These are phyloP conservation scores for Tylopilus vinaceipallidus DNA, from an alignment of 768 basidiomycete species.

Conservation along the genomic window DNA sequence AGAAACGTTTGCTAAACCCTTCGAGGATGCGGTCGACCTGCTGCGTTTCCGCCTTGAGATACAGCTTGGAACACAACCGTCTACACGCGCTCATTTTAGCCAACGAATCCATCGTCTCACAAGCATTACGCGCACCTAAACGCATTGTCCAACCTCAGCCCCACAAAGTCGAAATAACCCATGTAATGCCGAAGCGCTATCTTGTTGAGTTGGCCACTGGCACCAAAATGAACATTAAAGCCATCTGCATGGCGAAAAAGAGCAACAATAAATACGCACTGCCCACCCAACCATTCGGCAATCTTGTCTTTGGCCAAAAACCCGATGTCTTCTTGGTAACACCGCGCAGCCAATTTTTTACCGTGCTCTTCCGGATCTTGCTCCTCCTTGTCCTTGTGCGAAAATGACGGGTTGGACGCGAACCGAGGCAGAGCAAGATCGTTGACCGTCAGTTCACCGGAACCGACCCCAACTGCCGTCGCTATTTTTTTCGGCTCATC, in stretches of 20 bases:
- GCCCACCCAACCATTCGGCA: constrained; percentile 92
- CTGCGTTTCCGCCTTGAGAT: constrained; percentile 93
- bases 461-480: constrained; percentile 30
- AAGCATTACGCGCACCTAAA: constrained; percentile 60
- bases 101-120: background rate
- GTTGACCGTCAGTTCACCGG: constrained; percentile 55
- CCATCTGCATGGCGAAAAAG: background rate
- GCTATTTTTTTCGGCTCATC: constrained; percentile 8
- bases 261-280: constrained; percentile 57
- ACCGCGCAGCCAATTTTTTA: constrained; percentile 70
- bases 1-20: constrained; percentile 86
- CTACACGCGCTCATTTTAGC: constrained; percentile 36
- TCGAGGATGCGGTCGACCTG: constrained; percentile 97
- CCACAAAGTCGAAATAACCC: constrained; percentile 83
- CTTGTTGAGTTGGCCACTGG: constrained; percentile 75
- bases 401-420: constrained; percentile 38
- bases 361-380: constrained; percentile 63
- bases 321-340: constrained; percentile 83
- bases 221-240: too few species aligned
- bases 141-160: constrained; percentile 79
- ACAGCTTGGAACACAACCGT: constrained; percentile 87
- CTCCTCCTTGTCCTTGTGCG: constrained; percentile 55
- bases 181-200: constrained; percentile 78
- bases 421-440: constrained; percentile 47
- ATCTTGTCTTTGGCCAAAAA: constrained; percentile 85